Evolutionary conservation across 495 filamentous ascomycete species (phyloP), one percentile per base, ranked within the genome.

Genomic region (Staphylotrichum longicolle): DNA sequence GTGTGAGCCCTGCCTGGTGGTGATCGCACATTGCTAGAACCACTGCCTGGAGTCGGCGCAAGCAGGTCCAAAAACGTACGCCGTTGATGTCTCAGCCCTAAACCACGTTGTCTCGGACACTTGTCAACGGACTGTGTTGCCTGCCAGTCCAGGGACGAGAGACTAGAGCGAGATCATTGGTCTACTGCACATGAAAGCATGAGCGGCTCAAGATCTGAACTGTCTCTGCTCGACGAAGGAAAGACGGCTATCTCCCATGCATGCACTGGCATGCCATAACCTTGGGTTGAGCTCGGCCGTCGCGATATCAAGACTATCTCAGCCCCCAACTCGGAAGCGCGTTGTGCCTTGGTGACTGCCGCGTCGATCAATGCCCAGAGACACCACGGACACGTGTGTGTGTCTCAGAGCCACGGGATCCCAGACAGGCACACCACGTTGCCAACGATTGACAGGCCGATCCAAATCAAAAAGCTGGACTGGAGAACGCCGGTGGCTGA

Each of bases 391-490:
- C 5, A 12, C 1, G 10, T n/a, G 12, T 15, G 40, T 35, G 35
- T 54, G 51, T 54, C n/a, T 15, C 49, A 27, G 10, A 40, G 51
- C 37, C 49, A 52, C 49, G 35, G 7, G 14, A 10, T 44, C 15
- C 27, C 37, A 2, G 12, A 3, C 34, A 42, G 4, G 1, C 37
- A 5, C 12, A 33, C 54, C 54, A 15, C 27, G 40, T 44, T 33
- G 11, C 15, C 45, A 14, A 2, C 45, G 27, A 48, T 55, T 27
- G 53, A 8, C 39, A 33, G 32, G 30, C 34, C 45, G 55, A 49
- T 49, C 55, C 48, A n/a, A 30, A 27, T 49, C 55, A 58, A 46
- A 45, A 20, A 40, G n/a, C 15, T 37, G 44, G 34, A 8, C 12
- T 3, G 5, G 44, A 7, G 55, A 27, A 33, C n/a, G 9, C 14